Conservation (phyloP, 768 basidiomycete genomes). For the Stropharia rugosoannulata region DNA sequence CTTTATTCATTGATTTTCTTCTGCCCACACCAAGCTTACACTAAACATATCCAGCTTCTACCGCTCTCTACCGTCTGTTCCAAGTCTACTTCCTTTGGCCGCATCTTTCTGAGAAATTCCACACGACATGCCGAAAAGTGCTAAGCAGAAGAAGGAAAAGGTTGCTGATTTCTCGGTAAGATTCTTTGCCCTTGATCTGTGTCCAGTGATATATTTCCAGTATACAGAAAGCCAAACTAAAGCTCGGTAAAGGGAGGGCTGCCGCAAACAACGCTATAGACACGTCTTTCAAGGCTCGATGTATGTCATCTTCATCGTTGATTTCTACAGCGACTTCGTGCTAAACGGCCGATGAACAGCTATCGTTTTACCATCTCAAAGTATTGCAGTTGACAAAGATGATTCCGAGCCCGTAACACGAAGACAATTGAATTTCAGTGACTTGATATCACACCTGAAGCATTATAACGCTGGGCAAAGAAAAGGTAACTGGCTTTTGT, state of each 20-base stretch:
- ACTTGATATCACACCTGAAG: conserved; percentile 75
- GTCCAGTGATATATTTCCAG: conserved; percentile 2
- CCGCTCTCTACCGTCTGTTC: too few species aligned
- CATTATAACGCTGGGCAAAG: conserved; percentile 81
- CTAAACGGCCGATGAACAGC: conserved; percentile 46
- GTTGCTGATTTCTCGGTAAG: conserved; percentile 82
- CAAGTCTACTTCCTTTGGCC: too few species aligned
- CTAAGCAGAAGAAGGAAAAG: conserved; percentile 86
- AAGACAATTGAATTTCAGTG: conserved; percentile 71
- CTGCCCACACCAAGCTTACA: too few species aligned
- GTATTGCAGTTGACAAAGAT: conserved; percentile 60
- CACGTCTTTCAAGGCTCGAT: conserved; percentile 93
- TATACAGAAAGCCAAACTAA: conserved; percentile 90
- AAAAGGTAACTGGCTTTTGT: conserved; percentile 48
- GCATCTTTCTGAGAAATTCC: too few species aligned
- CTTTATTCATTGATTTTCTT: too few species aligned
- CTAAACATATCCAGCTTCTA: too few species aligned
- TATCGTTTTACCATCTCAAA: conserved; percentile 87
- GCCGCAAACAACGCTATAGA: conserved; percentile 82
- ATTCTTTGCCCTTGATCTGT: conserved; percentile 2
- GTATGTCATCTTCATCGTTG: conserved; percentile 45
- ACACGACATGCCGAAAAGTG: conserved; percentile 73
- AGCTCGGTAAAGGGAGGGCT: conserved; percentile 94
- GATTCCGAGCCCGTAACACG: conserved; percentile 66
- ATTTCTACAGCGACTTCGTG: not conserved